phyloP scores from a whole-genome alignment of 305 asterid species.

The Fraxinus floribunda region DNA sequence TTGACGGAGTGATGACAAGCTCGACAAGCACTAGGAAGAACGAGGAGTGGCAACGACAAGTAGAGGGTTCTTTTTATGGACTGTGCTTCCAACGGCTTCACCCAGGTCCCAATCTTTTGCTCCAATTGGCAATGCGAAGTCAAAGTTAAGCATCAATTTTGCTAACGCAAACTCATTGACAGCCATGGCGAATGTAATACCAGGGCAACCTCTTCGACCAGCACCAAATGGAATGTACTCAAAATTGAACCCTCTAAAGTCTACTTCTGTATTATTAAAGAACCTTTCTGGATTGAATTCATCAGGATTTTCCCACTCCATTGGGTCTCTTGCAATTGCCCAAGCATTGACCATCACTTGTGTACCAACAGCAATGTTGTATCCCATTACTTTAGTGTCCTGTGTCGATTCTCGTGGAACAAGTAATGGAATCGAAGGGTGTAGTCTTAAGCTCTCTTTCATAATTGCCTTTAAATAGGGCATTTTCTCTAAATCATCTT shows the following conservation, averaged over 20 bases:
- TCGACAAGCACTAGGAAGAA: not conserved
- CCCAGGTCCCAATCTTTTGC: not conserved
- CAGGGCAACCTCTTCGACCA: conserved; percentile 37
- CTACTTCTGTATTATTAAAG: conserved; percentile 15
- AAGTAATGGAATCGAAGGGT: conserved; percentile 31
- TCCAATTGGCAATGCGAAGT: not conserved
- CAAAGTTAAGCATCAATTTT: not conserved
- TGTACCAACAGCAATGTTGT: conserved; percentile 27
- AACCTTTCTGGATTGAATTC: conserved; percentile 41
- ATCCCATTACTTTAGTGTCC: conserved; percentile 37
- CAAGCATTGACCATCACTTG: conserved; percentile 36
- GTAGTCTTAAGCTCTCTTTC: conserved; percentile 40
- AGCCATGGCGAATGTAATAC: conserved; percentile 1
- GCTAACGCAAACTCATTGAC: conserved; percentile 15
- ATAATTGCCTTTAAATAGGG: conserved; percentile 39
- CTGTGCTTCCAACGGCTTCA: not conserved
- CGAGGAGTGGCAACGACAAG: not conserved
- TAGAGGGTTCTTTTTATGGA: not conserved
- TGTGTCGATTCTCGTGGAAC: conserved; percentile 27
- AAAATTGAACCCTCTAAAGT: conserved; percentile 23
- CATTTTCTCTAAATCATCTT: conserved; percentile 36
- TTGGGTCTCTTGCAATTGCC: conserved; percentile 42
- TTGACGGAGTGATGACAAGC: not conserved
- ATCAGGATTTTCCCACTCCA: conserved; percentile 34
- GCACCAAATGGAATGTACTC: conserved; percentile 41